These are phyloP conservation scores for Acacia pycnantha DNA, from an alignment of 331 rosid genomes.

Conservation along the genomic window DNA sequence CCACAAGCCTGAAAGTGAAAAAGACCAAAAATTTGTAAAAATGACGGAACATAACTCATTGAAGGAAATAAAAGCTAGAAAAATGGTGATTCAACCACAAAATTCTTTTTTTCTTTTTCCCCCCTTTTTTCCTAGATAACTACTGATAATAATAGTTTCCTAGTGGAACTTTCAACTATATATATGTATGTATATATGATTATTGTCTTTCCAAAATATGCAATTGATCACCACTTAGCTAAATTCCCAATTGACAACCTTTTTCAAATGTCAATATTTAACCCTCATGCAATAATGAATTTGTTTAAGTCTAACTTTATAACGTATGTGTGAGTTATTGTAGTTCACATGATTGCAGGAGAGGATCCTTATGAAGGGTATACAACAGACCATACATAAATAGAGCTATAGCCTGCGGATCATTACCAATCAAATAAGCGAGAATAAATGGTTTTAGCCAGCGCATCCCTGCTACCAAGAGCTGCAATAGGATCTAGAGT, in stretches of 20 bases:
- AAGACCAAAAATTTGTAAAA: constrained; percentile 15
- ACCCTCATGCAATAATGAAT: background rate
- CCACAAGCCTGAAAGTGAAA: constrained; percentile 57
- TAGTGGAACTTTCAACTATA: background rate
- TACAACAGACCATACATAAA: background rate
- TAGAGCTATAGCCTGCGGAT: background rate
- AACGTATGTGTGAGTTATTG: background rate
- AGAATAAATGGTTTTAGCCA: constrained; percentile 76
- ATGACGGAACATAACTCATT: background rate
- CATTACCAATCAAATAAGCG: constrained; percentile 79
- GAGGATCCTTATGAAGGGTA: background rate
- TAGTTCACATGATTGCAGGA: background rate
- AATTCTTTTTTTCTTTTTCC: background rate
- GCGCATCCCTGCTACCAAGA: constrained; percentile 68
- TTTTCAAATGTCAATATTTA: background rate
- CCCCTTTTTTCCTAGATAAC: background rate
- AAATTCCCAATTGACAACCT: background rate
- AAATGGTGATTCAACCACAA: background rate
- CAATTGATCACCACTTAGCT: background rate
- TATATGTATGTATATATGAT: no score
- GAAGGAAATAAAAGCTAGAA: background rate
- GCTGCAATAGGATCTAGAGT: constrained; percentile 83
- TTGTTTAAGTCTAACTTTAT: background rate
- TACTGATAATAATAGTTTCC: background rate
- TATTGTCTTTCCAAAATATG: background rate